phyloP scores from a whole-genome alignment of 179 eudicot genomes.

The Dionaea muscipula region DNA sequence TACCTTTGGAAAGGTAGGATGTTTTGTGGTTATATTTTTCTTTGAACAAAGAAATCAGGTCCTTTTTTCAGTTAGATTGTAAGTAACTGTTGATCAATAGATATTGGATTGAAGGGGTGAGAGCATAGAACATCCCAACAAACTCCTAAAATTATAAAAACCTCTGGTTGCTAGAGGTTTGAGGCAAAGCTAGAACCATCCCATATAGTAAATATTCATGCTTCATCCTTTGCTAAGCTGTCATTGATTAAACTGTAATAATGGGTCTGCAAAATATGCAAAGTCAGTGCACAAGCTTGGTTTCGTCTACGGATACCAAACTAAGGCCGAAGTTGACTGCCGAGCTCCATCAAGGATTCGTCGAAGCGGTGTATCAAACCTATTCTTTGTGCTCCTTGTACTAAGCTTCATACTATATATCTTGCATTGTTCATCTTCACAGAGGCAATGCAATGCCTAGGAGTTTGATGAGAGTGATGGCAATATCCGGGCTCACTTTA shows the following conservation, averaged over 20 bases:
- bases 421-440: conserved; percentile 3
- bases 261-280: conserved; percentile 46
- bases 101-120: no score
- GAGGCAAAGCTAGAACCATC: conserved; percentile 12
- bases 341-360: conserved; percentile 62
- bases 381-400: background rate
- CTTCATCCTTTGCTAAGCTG: conserved; percentile 17
- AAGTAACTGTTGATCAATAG: no score
- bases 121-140: no score
- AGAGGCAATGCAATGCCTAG: conserved; percentile 97
- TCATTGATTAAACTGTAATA: conserved; percentile 12
- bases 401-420: background rate
- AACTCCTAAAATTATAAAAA: conserved; percentile 37
- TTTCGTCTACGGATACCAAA: conserved; percentile 77
- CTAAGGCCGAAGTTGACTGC: conserved; percentile 93
- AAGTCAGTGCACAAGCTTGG: conserved; percentile 48
- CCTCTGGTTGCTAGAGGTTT: conserved; percentile 24
- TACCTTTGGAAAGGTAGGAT: no score
- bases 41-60: no score
- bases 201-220: conserved; percentile 9
- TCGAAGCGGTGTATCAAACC: conserved; percentile 47
- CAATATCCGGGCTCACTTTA: conserved; percentile 71
- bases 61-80: no score
- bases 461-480: conserved; percentile 76
- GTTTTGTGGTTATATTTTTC: no score